These are phyloP conservation scores for Cryptococcus hybrid DNA, from an alignment of 1,284 basidiomycete genomes.

Conservation along the genomic window DNA sequence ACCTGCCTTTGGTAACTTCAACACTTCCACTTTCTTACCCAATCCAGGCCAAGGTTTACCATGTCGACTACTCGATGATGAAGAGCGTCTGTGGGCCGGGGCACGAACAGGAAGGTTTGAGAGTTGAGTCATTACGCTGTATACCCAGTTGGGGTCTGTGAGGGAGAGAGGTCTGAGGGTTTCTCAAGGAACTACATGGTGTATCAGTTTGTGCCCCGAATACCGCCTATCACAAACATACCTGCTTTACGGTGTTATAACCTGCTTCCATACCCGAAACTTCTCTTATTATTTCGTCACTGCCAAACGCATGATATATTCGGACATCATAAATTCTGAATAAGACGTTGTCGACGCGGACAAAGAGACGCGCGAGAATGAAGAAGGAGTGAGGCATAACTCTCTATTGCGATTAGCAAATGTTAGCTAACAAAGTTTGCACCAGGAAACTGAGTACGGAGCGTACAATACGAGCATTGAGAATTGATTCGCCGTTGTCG, in stretches of 20 bases:
- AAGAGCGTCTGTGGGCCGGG: conserved; percentile 48
- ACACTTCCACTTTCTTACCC: conserved; percentile 46
- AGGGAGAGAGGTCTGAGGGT: conserved; percentile 80
- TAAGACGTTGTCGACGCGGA: conserved; percentile 92
- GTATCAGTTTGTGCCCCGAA: background rate
- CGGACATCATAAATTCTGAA: conserved; percentile 90
- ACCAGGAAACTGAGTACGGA: background rate
- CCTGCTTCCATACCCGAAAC: conserved; percentile 84
- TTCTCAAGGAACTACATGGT: conserved; percentile 66
- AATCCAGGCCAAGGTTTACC: conserved; percentile 76
- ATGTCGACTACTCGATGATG: conserved; percentile 50
- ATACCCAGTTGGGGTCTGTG: conserved; percentile 84
- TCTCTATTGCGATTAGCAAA: conserved; percentile 58
- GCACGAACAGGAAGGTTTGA: conserved; percentile 8
- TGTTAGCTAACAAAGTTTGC: background rate
- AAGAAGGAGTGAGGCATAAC: conserved; percentile 98
- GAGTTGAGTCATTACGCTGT: conserved; percentile 60
- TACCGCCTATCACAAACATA: background rate
- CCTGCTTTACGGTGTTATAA: conserved; percentile 75
- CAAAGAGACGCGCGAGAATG: conserved; percentile 84
- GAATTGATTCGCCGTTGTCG: conserved; percentile 82
- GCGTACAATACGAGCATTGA: conserved; percentile 81
- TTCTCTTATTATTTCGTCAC: conserved; percentile 67
- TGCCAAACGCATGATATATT: conserved; percentile 76
- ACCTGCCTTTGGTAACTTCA: conserved; percentile 18